Evolutionary conservation across 257 asterid genomes (phyloP).

Genomic region (Fraxinus quadrangulata): DNA sequence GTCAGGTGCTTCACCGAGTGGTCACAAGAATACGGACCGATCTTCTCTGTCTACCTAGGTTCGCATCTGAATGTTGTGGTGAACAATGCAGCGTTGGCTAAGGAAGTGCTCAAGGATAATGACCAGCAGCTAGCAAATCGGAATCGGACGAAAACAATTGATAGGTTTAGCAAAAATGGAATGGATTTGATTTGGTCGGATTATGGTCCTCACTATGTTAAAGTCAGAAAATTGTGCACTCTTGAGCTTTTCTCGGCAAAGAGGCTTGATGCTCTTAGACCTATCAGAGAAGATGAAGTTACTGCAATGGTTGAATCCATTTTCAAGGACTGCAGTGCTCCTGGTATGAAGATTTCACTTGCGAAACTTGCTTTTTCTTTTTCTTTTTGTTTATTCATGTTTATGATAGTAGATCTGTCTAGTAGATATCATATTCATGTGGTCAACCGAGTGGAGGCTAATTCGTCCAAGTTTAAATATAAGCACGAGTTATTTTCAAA

Average conservation of each 20-base stretch:
- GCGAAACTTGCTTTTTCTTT: not conserved
- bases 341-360: constrained; percentile 41
- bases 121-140: constrained; percentile 42
- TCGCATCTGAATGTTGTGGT: constrained; percentile 40
- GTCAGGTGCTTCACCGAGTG: constrained; percentile 36
- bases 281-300: constrained; percentile 84
- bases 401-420: not conserved
- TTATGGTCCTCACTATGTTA: constrained; percentile 86
- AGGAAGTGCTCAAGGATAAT: constrained; percentile 40
- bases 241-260: constrained; percentile 74
- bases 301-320: constrained; percentile 72
- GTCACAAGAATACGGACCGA: constrained; percentile 37
- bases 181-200: constrained; percentile 89
- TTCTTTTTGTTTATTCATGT: not conserved
- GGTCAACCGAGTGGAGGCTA: no score
- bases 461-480: no score
- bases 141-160: constrained; percentile 30
- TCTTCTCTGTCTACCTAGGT: constrained; percentile 38
- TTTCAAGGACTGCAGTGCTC: constrained; percentile 50
- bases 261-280: constrained; percentile 74
- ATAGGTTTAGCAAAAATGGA: constrained; percentile 67
- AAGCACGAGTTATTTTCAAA: not conserved
- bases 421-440: not conserved
- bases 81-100: constrained; percentile 31
- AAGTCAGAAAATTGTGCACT: constrained; percentile 77